Percentiles rank a stretch among this genome's conserved stretches.
Conservation (phyloP, 2,329 filamentous ascomycete species). For the Lasiodiplodia theobromae region DNA sequence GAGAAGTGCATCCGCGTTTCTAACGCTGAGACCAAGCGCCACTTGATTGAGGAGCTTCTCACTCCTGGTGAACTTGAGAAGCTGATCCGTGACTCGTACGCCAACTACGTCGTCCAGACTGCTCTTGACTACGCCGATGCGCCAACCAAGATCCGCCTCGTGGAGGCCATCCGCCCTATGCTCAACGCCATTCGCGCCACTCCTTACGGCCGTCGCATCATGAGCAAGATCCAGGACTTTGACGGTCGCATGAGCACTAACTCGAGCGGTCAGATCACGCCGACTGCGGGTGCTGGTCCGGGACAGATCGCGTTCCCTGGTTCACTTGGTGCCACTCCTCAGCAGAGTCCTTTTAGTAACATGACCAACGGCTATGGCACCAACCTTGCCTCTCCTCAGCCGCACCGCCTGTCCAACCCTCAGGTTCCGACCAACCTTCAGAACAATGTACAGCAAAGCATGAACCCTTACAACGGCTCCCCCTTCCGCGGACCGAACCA, state of each 20-base stretch:
- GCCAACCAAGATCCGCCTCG: conserved; percentile 59
- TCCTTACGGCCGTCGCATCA: conserved; percentile 92
- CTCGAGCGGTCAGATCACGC: conserved; percentile 23
- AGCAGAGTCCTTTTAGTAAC: conserved; percentile 24
- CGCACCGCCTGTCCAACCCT: conserved; percentile 38
- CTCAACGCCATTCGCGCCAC: conserved; percentile 86
- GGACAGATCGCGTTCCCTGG: conserved; percentile 21
- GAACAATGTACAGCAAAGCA: conserved; percentile 42
- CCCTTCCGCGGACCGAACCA: conserved; percentile 5
- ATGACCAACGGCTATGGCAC: conserved; percentile 28
- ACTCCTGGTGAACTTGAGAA: conserved; percentile 79
- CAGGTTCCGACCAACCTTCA: conserved; percentile 46
- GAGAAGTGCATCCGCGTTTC: conserved; percentile 91
- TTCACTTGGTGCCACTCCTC: neutral
- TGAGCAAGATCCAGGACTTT: conserved; percentile 77
- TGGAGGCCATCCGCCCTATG: conserved; percentile 85
- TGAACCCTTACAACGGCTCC: neutral
- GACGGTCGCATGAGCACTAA: conserved; percentile 44
- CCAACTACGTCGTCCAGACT: conserved; percentile 98
- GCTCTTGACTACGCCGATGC: conserved; percentile 68
- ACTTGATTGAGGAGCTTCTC: conserved; percentile 85
- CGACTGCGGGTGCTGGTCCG: conserved; percentile 13
- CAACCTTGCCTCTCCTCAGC: conserved; percentile 29
- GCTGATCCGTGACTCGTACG: conserved; percentile 89
- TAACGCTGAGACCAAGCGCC: conserved; percentile 73